phyloP scores from a whole-genome alignment of 1,284 basidiomycete genomes.

The Trametes polyzona region DNA sequence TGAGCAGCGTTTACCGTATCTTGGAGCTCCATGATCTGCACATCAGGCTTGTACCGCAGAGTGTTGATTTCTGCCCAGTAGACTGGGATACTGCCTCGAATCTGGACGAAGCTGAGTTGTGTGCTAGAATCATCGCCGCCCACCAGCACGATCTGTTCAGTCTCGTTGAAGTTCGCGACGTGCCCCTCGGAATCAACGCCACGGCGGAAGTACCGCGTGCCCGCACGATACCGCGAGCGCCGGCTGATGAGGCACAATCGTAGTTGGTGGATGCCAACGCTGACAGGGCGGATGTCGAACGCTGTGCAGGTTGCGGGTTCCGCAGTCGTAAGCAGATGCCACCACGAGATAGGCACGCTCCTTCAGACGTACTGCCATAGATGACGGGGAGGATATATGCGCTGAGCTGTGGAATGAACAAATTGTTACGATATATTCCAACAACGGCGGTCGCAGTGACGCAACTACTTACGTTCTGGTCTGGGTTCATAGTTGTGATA shows the following conservation, averaged over 20 bases:
- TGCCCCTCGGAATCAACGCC: slow-evolving; percentile 87
- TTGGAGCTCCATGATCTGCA: slow-evolving; percentile 93
- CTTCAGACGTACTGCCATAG: slow-evolving; percentile 82
- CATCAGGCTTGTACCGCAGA: slow-evolving; percentile 94
- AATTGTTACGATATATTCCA: neutral
- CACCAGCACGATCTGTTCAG: slow-evolving; percentile 89
- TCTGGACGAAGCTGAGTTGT: slow-evolving; percentile 89
- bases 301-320: slow-evolving; percentile 49
- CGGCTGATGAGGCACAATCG: slow-evolving; percentile 91
- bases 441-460: neutral
- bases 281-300: slow-evolving; percentile 83
- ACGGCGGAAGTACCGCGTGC: slow-evolving; percentile 96
- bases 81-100: slow-evolving; percentile 90
- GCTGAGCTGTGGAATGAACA: slow-evolving; percentile 62
- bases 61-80: slow-evolving; percentile 99
- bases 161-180: slow-evolving; percentile 94
- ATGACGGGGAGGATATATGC: slow-evolving; percentile 91
- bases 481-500: slow-evolving; percentile 48
- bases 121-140: slow-evolving; percentile 56
- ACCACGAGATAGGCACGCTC: neutral
- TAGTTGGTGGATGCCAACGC: slow-evolving; percentile 81
- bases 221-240: slow-evolving; percentile 91
- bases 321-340: slow-evolving; percentile 14
- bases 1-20: slow-evolving; percentile 63
- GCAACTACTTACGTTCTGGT: slow-evolving; percentile 62